phyloP scores from a whole-genome alignment of 2,329 filamentous ascomycete genomes.

The Hymenoscyphus fraxineus region DNA sequence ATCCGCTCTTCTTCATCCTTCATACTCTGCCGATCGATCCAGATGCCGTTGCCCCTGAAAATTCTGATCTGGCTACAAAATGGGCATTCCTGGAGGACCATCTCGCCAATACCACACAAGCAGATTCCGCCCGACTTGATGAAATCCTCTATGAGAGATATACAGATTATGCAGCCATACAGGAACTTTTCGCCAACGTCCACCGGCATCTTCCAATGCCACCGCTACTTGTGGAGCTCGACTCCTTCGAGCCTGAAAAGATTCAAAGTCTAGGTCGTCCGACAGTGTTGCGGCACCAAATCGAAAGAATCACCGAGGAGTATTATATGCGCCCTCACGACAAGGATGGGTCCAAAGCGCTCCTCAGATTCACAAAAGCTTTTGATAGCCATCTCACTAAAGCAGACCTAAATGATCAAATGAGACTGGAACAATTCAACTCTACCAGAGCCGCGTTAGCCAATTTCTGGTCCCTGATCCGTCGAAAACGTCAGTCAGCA shows the following conservation, averaged over 20 bases:
- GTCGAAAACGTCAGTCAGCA: constrained; percentile 4
- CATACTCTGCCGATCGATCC: constrained; percentile 3
- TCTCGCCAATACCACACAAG: constrained; percentile 2
- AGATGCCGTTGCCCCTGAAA: not conserved
- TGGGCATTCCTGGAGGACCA: constrained; percentile 13
- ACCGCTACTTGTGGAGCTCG: not conserved
- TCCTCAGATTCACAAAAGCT: constrained; percentile 1
- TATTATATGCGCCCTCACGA: constrained; percentile 8
- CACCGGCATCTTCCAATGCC: constrained; percentile 7
- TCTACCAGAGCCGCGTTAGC: not conserved
- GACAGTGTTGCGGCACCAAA: constrained; percentile 10
- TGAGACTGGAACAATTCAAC: constrained; percentile 6
- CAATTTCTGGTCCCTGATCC: constrained; percentile 4
- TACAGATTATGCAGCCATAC: constrained; percentile 8
- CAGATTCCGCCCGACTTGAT: constrained; percentile 5
- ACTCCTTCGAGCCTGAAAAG: not conserved
- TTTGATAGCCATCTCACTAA: constrained; percentile 10
- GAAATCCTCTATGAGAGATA: constrained; percentile 6
- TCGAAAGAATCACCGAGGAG: constrained; percentile 9
- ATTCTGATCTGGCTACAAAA: constrained; percentile 6
- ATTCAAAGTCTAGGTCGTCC: constrained; percentile 6
- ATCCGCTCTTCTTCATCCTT: constrained; percentile 10
- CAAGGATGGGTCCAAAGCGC: constrained; percentile 5
- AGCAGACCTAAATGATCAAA: constrained; percentile 3
- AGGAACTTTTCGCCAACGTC: constrained; percentile 3